phyloP scores from a whole-genome alignment of 1,139 yeast species.

The Pneumocystis canis region DNA sequence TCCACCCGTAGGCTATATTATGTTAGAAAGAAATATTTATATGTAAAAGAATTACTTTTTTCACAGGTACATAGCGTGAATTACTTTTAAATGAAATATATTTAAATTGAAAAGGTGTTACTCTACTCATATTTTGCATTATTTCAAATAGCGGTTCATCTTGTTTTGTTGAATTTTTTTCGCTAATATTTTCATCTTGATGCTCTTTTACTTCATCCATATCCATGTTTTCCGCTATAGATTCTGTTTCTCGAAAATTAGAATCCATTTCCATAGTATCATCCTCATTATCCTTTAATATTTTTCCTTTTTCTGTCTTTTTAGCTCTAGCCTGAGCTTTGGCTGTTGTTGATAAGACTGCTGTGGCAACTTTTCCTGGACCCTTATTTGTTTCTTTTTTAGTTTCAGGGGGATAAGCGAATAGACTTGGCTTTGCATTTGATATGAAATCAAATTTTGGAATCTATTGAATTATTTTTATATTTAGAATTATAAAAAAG shows the following conservation, averaged over 20 bases:
- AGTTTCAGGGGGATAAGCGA: constrained; percentile 80
- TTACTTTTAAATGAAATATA: constrained; percentile 65
- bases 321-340: constrained; percentile 86
- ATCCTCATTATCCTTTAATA: constrained; percentile 26
- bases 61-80: constrained; percentile 69
- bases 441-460: constrained; percentile 75
- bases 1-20: constrained; percentile 54
- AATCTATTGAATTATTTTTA: constrained; percentile 19
- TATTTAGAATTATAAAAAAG: neutral
- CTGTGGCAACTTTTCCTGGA: constrained; percentile 82
- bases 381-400: constrained; percentile 71
- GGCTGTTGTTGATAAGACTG: constrained; percentile 84
- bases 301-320: constrained; percentile 46
- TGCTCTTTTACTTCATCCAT: constrained; percentile 19
- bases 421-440: constrained; percentile 62
- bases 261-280: constrained; percentile 19
- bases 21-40: neutral
- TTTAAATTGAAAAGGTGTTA: constrained; percentile 78
- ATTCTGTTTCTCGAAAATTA: constrained; percentile 13
- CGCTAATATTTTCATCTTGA: constrained; percentile 16
- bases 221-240: constrained; percentile 16
- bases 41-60: constrained; percentile 28
- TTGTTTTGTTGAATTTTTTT: constrained; percentile 17
- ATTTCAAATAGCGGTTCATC: constrained; percentile 21
- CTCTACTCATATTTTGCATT: constrained; percentile 69